Evolutionary conservation across 129 eudicot species (phyloP).

Genomic region (Sambucus nigra): DNA sequence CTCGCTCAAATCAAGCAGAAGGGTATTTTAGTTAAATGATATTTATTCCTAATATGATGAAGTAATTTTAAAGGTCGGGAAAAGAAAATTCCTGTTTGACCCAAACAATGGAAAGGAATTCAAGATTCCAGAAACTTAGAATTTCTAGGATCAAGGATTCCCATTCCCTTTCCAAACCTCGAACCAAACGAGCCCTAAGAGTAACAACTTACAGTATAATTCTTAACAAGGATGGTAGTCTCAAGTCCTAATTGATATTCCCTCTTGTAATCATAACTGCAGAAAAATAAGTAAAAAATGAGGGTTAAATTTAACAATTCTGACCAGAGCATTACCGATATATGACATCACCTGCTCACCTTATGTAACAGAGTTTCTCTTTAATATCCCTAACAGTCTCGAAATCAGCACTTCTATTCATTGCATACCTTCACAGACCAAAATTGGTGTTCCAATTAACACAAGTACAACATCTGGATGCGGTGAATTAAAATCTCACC

Average conservation of each 20-base stretch:
- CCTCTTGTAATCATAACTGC: constrained; percentile 96
- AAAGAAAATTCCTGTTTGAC: too few relatives aligned
- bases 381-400: constrained; percentile 97
- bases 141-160: too few relatives aligned
- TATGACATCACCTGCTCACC: constrained; percentile 33
- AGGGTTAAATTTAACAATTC: neutral
- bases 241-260: constrained; percentile 97
- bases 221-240: constrained; percentile 89
- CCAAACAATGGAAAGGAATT: too few relatives aligned
- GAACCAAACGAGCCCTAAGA: too few relatives aligned
- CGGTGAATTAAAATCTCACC: neutral
- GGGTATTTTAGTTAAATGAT: too few relatives aligned
- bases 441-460: constrained; percentile 7
- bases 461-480: constrained; percentile 2
- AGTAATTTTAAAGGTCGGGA: too few relatives aligned
- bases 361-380: constrained; percentile 95
- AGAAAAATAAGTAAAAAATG: constrained; percentile 3
- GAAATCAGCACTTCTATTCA: constrained; percentile 88
- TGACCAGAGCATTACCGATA: neutral
- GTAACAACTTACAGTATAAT: constrained; percentile 59
- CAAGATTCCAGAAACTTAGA: too few relatives aligned
- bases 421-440: constrained; percentile 68
- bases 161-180: too few relatives aligned
- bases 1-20: too few relatives aligned
- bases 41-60: too few relatives aligned